phyloP scores from a whole-genome alignment of 176 grass and related monocot species.

The Panicum miliaceum region DNA sequence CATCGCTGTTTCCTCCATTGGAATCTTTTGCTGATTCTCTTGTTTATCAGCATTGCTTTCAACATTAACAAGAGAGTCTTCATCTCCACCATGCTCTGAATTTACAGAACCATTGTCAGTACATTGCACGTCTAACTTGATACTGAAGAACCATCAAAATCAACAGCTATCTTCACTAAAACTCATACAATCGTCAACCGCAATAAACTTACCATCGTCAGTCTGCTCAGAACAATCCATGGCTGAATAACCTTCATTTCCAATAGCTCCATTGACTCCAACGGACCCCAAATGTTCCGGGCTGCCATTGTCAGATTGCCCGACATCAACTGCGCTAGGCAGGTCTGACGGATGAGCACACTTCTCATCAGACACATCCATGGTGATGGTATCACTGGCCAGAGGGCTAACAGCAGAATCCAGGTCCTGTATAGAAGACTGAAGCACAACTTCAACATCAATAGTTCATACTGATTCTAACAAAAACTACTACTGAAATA shows the following conservation, averaged over 20 bases:
- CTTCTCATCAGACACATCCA: conserved; percentile 32
- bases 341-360: conserved; percentile 25
- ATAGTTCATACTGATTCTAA: conserved; percentile 13
- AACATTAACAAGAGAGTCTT: not conserved
- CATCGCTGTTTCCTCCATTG: conserved; percentile 25
- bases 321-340: not conserved
- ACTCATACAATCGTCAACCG: not conserved
- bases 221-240: conserved; percentile 25
- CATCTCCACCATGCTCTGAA: conserved; percentile 31
- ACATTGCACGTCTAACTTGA: not conserved
- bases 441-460: conserved; percentile 38
- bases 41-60: conserved; percentile 32
- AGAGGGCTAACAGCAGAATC: conserved; percentile 19
- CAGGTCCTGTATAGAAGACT: conserved; percentile 38
- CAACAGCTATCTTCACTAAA: not conserved
- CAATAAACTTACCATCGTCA: conserved; percentile 18
- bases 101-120: conserved; percentile 25
- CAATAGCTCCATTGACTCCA: conserved; percentile 32
- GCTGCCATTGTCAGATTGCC: conserved; percentile 1
- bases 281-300: conserved; percentile 31
- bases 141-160: not conserved
- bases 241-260: not conserved
- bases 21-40: conserved; percentile 40
- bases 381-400: conserved; percentile 1
- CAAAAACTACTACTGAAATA: conserved; percentile 5